These are phyloP conservation scores for Trichoderma afroharzianum DNA, from an alignment of 2,329 filamentous ascomycete genomes.

Conservation along the genomic window DNA sequence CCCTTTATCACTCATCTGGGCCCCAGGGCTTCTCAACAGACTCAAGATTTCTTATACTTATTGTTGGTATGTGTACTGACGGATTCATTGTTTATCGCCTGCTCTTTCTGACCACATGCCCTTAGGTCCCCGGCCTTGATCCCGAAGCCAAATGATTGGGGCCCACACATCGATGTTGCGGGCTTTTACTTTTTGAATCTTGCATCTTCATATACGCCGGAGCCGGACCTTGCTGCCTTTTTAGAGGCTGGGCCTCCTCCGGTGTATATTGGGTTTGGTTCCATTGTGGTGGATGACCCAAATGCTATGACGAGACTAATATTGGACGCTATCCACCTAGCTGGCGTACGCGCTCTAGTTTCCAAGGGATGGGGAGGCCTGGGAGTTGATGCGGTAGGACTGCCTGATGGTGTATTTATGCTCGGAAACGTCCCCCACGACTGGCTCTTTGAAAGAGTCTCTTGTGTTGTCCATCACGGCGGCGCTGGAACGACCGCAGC, in stretches of 20 bases:
- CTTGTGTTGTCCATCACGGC: conserved; percentile 81
- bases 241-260: conserved; percentile 66
- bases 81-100: too few relatives aligned
- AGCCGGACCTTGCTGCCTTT: conserved; percentile 62
- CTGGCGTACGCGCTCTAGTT: conserved; percentile 73
- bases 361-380: conserved; percentile 88
- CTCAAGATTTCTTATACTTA: conserved; percentile 83
- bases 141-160: conserved; percentile 77
- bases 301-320: conserved; percentile 67
- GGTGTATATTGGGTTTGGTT: conserved; percentile 80
- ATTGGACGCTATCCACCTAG: conserved; percentile 63
- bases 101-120: background rate
- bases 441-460: conserved; percentile 80
- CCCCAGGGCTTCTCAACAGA: conserved; percentile 72
- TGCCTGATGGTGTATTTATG: conserved; percentile 79
- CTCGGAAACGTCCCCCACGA: conserved; percentile 83
- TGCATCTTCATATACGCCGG: conserved; percentile 62
- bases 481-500: conserved; percentile 85
- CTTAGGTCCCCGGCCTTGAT: conserved; percentile 67
- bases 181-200: conserved; percentile 75
- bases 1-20: conserved; percentile 75
- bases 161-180: conserved; percentile 64
- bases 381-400: conserved; percentile 63
- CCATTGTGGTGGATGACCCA: conserved; percentile 76
- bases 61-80: conserved; percentile 58